Evolutionary conservation across 345 rosid genomes (phyloP), one percentile per base, ranked within the genome.

Genomic region (Turnera subulata): DNA sequence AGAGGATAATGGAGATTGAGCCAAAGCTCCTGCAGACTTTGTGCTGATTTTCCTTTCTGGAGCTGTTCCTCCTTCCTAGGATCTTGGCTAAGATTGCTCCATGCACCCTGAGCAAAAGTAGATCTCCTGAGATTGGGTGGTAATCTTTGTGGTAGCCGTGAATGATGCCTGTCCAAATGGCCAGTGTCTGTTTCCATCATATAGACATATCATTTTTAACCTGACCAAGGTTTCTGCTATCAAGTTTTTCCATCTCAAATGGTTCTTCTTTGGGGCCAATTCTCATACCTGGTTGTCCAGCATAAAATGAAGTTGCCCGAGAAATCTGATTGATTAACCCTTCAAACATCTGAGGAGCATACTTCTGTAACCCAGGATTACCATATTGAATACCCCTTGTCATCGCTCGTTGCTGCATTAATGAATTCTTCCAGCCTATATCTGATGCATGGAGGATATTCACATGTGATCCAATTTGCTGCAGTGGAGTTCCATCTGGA

Each of bases 1-100:
- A 56, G 97, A 85, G 47, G 99, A 89, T 58, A 84, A 73, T 46
- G 99, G 97, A 56, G 99, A 89, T 47, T 89, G 99, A 62, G 88
- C 81, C 68, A 84, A 72, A 49, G 82, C 78, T 61, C 98, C 97
- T 47, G 80, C 61, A 97, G 97, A 75, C 99, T 93, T 67, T 87
- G 99, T 43, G 68, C 85, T 5, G 85, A 48, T 74, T 89, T 78
- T 76, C 97, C 81, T 74, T 81, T 82, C 54, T 73, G 81, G 67
- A 77, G 73, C 29, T 77, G 97, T 25, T 93, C 96, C 69, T 87
- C 99, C 73, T 81, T 89, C 68, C 79, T 87, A 5, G 62, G 58
- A 69, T 84, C 89, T 59, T 89, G 97, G 62, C 76, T 75, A 58
- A 78, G 52, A 76, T 70, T 93, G 72, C 64, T 89, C 97, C 97